Base-by-base conservation (phyloP, 345 rosid species). In the Abelmoschus esculentus region DNA sequence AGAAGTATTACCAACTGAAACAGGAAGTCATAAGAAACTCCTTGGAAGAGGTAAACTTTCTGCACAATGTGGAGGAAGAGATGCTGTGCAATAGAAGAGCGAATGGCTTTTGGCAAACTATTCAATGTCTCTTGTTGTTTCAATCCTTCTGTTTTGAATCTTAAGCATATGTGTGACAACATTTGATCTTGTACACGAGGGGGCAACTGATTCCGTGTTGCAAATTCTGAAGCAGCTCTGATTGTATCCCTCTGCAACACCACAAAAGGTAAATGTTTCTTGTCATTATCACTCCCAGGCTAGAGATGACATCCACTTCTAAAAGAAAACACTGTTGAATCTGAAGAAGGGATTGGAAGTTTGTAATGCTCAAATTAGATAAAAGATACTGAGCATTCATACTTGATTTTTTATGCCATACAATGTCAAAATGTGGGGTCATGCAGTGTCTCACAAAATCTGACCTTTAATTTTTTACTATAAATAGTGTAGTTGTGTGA, bases 81-180 rank as follows among this genome's bases (percentile, higher is more conserved):
- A 75, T 83, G 63, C 64, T 80, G 78, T 52, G 98, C 83, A 70
- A 93, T 91, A 88, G 93, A 91, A 34, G 96, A 84, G 14, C 96
- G 86, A 54, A 93, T 87, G 78, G 98, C 98, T 84, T 89, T 93
- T 40, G 98, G 98, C 72, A 93, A 81, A 66, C 88, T 79, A 55
- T 83, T 85, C 50, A 91, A 71, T 59, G 96, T 86, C 70, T 91
- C 97, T 69, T 93, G 97, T 79, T 93, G 98, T 86, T 93, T 88
- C 74, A 93, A 70, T 29, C 93, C 91, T 66, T 93, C 96, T 65
- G 98, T 93, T 87, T 82, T 91, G 87, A 88, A 93, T 73, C 81
- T 88, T 53, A 93, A 78, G 82, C 96, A 89, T 68, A 89, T 80
- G 83, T 91, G 95, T 73, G 98, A 91, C 76, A 91, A 73, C 90